These are phyloP conservation scores for Pythium guiyangense DNA, from an alignment of 352 stramenopile species.

Conservation along the genomic window DNA sequence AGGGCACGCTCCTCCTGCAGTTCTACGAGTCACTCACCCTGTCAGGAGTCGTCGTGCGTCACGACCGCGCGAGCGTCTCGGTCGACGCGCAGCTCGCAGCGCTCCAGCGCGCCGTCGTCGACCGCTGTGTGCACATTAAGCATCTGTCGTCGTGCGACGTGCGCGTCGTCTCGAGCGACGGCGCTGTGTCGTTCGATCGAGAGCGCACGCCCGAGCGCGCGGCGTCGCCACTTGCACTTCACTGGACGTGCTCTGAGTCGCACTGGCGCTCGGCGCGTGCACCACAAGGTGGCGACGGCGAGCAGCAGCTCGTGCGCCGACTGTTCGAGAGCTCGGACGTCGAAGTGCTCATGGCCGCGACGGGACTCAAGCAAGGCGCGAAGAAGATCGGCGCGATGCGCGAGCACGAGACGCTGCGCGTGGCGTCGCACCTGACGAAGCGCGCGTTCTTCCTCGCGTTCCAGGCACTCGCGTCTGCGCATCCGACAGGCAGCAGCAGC, in stretches of 20 bases:
- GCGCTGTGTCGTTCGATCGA: slow-evolving; percentile 9
- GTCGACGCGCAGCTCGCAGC: slow-evolving; percentile 31
- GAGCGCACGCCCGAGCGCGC: slow-evolving; percentile 7
- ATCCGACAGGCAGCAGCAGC: too few species aligned
- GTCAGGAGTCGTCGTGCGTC: slow-evolving; percentile 39
- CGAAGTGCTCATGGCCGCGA: slow-evolving; percentile 55
- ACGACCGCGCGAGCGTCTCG: slow-evolving; percentile 34
- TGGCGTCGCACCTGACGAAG: slow-evolving; percentile 63
- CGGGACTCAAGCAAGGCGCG: slow-evolving; percentile 63
- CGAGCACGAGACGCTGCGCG: slow-evolving; percentile 29
- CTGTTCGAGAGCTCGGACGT: slow-evolving; percentile 43
- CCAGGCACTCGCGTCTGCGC: too few species aligned
- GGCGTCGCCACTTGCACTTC: slow-evolving; percentile 47
- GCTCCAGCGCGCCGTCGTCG: slow-evolving; percentile 39
- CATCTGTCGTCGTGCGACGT: slow-evolving; percentile 1
- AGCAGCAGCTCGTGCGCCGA: slow-evolving; percentile 8
- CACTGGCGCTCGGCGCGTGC: slow-evolving; percentile 24
- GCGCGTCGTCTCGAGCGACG: slow-evolving; percentile 7
- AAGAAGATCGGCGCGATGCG: slow-evolving; percentile 64
- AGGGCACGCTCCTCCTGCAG: slow-evolving; percentile 66
- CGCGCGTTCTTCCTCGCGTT: slow-evolving; percentile 54
- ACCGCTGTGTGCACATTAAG: slow-evolving; percentile 11
- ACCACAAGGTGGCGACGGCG: too few species aligned
- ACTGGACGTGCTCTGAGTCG: slow-evolving; percentile 44
- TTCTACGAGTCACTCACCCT: slow-evolving; percentile 62